phyloP scores from a whole-genome alignment of 1,284 basidiomycete species.

The Leccinum fallax region DNA sequence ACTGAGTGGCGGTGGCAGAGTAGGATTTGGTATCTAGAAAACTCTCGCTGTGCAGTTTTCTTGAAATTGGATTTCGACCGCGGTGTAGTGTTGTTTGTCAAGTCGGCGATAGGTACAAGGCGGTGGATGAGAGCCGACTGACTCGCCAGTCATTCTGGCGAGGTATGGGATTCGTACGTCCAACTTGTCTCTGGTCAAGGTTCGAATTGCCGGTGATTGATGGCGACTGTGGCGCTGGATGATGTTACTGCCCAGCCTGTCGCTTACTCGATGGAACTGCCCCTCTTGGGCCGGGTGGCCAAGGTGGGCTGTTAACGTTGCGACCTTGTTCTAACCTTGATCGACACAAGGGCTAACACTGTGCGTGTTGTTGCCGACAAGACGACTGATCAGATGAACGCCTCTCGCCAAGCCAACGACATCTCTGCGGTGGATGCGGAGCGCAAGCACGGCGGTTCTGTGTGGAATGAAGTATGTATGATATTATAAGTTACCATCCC shows the following conservation, averaged over 20 bases:
- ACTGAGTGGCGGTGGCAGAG: conserved; percentile 26
- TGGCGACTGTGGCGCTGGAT: conserved; percentile 25
- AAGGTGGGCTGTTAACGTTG: conserved; percentile 30
- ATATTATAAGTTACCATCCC: background rate
- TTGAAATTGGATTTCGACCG: conserved; percentile 4
- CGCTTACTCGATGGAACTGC: conserved; percentile 21
- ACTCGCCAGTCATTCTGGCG: conserved; percentile 3
- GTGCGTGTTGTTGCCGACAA: conserved; percentile 12
- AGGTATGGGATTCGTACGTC: conserved; percentile 3
- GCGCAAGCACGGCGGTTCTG: background rate
- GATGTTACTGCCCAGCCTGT: conserved; percentile 26
- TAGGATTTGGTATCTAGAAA: background rate
- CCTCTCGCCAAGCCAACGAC: background rate
- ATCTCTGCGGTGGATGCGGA: background rate
- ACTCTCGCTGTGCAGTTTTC: background rate
- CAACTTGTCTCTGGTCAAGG: background rate
- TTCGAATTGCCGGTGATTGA: conserved; percentile 17
- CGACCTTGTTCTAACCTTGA: conserved; percentile 32
- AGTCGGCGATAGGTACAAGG: conserved; percentile 9
- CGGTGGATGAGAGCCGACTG: conserved; percentile 3
- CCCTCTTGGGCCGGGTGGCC: conserved; percentile 11
- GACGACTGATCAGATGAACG: conserved; percentile 10
- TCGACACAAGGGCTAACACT: conserved; percentile 10
- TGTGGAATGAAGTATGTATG: background rate
- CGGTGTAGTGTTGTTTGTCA: conserved; percentile 6